Evolutionary conservation across 139 green algal species (phyloP), one percentile per base, ranked within the genome.

Genomic region (Edaphochlamys debaryana): DNA sequence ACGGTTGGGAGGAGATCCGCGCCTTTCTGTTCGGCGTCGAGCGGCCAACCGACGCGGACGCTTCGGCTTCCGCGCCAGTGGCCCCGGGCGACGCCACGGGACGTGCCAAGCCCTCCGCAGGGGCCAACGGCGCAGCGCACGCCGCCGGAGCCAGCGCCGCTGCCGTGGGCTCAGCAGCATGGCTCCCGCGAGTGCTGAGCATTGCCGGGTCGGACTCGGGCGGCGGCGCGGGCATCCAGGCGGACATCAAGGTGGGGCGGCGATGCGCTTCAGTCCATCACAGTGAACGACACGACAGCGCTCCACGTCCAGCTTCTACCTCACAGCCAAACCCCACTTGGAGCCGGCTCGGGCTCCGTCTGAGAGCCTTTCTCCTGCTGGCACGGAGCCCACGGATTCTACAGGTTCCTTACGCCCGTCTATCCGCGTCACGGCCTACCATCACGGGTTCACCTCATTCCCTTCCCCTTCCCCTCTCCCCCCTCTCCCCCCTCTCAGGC

Each of bases 161-260:
- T 27, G 58, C 27, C 29, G 2, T 7, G 13, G 30, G 17, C 30
- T n/a, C n/a, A n/a, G n/a, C n/a, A n/a, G n/a, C 37, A 4, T 34
- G 34, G 30, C 60, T 89, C 23, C 94, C 95, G 0, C 79, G 85
- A 0, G 95, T 97, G 45, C 79, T 98, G 41, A 91, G 89, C 23
- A 90, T 99, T 27, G 96, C 97, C 6, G 97, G 97, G 0, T 98
- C 93, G 22, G 97, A 99, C 88, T 96, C 92, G 36, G 96, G 97
- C 20, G 97, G 95, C 34, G 97, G 97, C 8, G 97, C 97, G 1
- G 97, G 97, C 41, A 96, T 99, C 37, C 97, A 99, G 90, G 95
- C 90, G 22, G 93, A 95, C 79, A 54, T 95, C 15, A 95, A 95
- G 85, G 90, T 92, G 37, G 1, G 85, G 41, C 3, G 7, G 56